Percentiles rank a stretch among this genome's conserved stretches.
These are phyloP conservation scores for Mycena amicta DNA, from an alignment of 768 basidiomycete genomes.

Conservation along the genomic window DNA sequence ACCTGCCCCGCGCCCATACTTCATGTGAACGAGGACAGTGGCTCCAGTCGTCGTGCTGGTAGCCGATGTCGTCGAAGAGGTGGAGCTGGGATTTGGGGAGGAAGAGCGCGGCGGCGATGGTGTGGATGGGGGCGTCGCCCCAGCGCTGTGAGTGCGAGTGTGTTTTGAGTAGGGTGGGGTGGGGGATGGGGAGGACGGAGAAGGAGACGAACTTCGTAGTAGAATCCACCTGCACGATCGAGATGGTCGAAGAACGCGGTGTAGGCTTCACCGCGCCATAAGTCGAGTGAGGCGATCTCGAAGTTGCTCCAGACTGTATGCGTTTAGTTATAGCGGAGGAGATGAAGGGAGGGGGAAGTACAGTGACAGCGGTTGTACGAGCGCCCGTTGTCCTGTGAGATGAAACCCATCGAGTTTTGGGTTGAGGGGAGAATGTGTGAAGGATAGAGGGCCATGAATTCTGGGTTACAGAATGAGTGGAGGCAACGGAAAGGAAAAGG, in stretches of 20 bases:
- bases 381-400: constrained; percentile 70
- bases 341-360: constrained; percentile 42
- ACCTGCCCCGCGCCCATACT: too few species aligned
- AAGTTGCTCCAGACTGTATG: constrained; percentile 66
- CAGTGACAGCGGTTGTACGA: constrained; percentile 81
- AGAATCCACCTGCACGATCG: constrained; percentile 66
- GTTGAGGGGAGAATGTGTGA: constrained; percentile 56
- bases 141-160: too few species aligned
- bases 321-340: background rate
- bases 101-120: constrained; percentile 57
- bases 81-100: constrained; percentile 56
- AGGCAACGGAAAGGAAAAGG: constrained; percentile 6
- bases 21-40: too few species aligned
- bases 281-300: constrained; percentile 70
- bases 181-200: constrained; percentile 29
- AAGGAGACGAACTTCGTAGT: constrained; percentile 58
- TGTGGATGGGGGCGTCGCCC: constrained; percentile 60
- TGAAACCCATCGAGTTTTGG: constrained; percentile 64
- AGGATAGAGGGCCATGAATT: constrained; percentile 60
- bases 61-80: constrained; percentile 70
- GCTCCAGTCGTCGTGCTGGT: too few species aligned
- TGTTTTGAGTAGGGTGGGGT: constrained; percentile 46
- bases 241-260: constrained; percentile 65
- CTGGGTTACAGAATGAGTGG: constrained; percentile 35
- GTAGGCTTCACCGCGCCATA: constrained; percentile 69